phyloP scores from a whole-genome alignment of 2,329 filamentous ascomycete genomes.

The Parastagonospora avenae region DNA sequence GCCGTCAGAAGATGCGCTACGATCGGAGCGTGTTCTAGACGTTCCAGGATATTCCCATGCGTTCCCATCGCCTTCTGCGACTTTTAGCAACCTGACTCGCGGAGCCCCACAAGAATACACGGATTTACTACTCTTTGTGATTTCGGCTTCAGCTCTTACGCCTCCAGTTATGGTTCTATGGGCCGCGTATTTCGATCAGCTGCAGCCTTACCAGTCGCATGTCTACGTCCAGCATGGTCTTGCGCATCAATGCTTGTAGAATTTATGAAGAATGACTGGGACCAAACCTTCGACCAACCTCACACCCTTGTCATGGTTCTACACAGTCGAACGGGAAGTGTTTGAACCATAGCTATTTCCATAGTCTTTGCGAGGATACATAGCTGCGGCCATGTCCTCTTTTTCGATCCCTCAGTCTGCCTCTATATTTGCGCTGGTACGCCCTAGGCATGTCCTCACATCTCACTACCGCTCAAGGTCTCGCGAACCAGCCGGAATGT shows the following conservation, averaged over 20 bases:
- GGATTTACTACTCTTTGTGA: no score
- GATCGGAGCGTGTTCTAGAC: no score
- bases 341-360: neutral
- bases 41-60: no score
- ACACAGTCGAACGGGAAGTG: neutral
- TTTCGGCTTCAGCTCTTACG: no score
- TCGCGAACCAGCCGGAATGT: constrained; percentile 20
- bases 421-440: neutral
- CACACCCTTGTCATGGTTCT: constrained; percentile 1
- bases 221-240: constrained; percentile 6
- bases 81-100: no score
- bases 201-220: neutral
- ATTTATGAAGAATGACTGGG: neutral
- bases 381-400: neutral
- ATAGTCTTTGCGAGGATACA: constrained; percentile 1
- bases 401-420: neutral
- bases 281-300: neutral
- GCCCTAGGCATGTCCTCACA: neutral
- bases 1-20: no score
- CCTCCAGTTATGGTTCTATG: neutral
- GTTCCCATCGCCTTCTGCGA: no score
- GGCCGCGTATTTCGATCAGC: neutral
- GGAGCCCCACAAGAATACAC: no score
- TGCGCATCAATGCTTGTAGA: constrained; percentile 3
- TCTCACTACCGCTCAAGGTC: neutral